Evolutionary conservation across 2,329 filamentous ascomycete species (phyloP), one percentile per base, ranked within the genome.

Genomic region (Lomentospora prolificans): DNA sequence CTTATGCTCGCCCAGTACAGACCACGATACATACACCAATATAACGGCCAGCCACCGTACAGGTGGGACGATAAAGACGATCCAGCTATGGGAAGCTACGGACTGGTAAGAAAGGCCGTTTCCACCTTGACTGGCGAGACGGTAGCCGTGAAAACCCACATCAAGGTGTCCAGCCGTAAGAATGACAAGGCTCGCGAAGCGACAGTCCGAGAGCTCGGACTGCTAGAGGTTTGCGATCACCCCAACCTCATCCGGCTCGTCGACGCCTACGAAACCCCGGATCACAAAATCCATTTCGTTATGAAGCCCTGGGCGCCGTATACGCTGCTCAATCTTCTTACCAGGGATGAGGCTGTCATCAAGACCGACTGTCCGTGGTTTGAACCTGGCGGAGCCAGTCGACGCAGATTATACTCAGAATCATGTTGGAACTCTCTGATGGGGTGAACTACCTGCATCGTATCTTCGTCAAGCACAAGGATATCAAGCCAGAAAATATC

Each of bases 401-500:
- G 30, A 33, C 14, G 30, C 30, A 33, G 6, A 14, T n/a, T 33
- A 33, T 33, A 6, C 14, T 57, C 31, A 10, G 28, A 1, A 53
- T 61, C 10, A 58, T 58, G 55, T 14, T 46, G 10, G 54, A 57
- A 24, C 12, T 61, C 2, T 44, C 56, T 9, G 44, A 58, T 1
- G 58, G 44, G 1, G 44, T 61, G 4, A 54, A 3, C 1, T 57
- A 60, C 48, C 51, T 60, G 1, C 59, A 61, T 36, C 3, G 14
- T 6, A 27, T 10, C 3, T 53, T 53, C 10, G 58, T 60, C 50
- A 60, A 58, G 53, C 59, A 61, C 53, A 61, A 61, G 22, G 59
- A 61, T 36, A 41, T 61, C 1, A 61, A 57, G 51, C 59, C 59
- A 1, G 58, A 58, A 1, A 61, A 61, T 9, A 57, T 61, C n/a